These are phyloP conservation scores for Astrothelium macrocarpum DNA, from an alignment of 495 filamentous ascomycete species.

Conservation along the genomic window DNA sequence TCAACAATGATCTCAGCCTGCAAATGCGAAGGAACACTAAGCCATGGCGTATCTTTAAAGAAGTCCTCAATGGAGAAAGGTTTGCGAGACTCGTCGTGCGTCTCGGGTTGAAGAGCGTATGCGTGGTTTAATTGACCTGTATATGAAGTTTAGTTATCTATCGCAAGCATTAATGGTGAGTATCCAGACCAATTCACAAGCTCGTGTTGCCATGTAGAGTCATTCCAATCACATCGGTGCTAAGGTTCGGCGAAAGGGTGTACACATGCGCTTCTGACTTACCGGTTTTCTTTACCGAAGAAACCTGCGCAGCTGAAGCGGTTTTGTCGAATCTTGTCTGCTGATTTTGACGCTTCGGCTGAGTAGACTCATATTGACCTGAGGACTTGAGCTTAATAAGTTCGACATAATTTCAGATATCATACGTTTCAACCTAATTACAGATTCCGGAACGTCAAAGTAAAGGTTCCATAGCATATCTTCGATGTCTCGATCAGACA, in stretches of 20 bases:
- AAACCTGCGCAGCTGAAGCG: background rate
- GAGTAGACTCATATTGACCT: conserved; percentile 24
- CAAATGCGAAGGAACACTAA: conserved; percentile 60
- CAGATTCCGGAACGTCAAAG: conserved; percentile 78
- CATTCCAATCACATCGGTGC: background rate
- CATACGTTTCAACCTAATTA: conserved; percentile 63
- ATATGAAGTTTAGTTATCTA: background rate
- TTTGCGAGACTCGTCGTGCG: background rate
- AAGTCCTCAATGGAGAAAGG: conserved; percentile 41
- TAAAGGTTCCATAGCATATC: conserved; percentile 94
- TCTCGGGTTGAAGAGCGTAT: background rate
- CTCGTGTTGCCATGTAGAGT: background rate
- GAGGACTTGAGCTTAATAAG: conserved; percentile 15
- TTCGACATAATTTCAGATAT: background rate
- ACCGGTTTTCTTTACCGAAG: conserved; percentile 6
- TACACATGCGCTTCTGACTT: background rate
- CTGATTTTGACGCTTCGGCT: conserved; percentile 29
- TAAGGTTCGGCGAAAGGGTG: background rate
- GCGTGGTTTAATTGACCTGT: background rate
- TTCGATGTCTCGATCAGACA: conserved; percentile 61
- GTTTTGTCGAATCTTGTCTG: conserved; percentile 36
- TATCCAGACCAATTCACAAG: background rate
- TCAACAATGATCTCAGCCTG: conserved; percentile 57
- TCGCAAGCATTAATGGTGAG: background rate
- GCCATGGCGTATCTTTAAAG: conserved; percentile 83